Conservation (phyloP, 495 filamentous ascomycete species). For the Pseudevernia furfuracea region DNA sequence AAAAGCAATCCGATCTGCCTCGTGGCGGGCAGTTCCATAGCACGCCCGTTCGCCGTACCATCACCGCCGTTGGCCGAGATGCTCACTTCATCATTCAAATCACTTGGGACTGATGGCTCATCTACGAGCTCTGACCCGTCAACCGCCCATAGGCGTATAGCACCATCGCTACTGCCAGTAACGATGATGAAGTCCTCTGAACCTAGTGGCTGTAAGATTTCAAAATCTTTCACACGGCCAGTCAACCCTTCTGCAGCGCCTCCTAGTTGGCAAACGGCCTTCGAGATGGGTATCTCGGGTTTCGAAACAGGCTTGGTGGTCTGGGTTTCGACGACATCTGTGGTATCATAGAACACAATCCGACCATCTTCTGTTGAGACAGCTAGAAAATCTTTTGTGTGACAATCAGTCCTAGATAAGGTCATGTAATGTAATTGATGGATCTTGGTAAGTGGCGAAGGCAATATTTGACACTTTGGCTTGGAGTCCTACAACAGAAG, state of each 20-base stretch:
- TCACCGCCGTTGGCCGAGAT: conserved; percentile 21
- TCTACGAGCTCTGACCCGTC: conserved; percentile 29
- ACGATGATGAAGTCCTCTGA: conserved; percentile 50
- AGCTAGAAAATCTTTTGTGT: conserved; percentile 50
- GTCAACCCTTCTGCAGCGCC: conserved; percentile 58
- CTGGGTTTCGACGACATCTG: conserved; percentile 29
- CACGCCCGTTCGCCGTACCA: background rate
- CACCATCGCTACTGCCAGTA: conserved; percentile 75
- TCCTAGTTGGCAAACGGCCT: conserved; percentile 68
- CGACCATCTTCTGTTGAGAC: conserved; percentile 91
- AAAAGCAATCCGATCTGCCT: conserved; percentile 62
- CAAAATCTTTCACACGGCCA: conserved; percentile 84
- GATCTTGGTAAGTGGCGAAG: conserved; percentile 66
- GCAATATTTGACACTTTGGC: conserved; percentile 62
- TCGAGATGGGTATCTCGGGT: conserved; percentile 41
- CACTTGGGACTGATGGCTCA: conserved; percentile 4
- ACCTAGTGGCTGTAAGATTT: conserved; percentile 44
- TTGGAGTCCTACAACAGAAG: conserved; percentile 53
- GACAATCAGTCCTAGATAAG: conserved; percentile 36
- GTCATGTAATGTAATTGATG: conserved; percentile 70
- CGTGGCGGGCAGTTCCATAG: conserved; percentile 32
- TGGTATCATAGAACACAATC: conserved; percentile 75
- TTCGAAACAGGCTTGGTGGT: background rate
- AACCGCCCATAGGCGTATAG: conserved; percentile 67
- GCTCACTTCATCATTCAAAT: conserved; percentile 8